Percentiles rank a stretch among this genome's conserved stretches.
Evolutionary conservation across 805 yeast species (phyloP).

Genomic region (Sugiyamaella marilandica): DNA sequence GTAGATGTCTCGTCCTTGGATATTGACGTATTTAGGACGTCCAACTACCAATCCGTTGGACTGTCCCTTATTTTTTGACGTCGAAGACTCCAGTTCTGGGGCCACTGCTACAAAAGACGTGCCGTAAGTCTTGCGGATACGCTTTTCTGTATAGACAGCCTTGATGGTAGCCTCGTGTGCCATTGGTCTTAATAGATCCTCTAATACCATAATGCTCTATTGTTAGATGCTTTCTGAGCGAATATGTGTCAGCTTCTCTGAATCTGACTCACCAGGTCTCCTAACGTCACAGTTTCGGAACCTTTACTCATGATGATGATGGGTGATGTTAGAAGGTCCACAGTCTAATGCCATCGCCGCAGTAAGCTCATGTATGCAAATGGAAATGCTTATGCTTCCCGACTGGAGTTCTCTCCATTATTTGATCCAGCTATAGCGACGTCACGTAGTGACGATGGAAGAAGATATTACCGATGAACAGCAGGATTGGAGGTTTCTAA

Average conservation of each 20-base stretch:
- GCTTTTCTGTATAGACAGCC: constrained; percentile 33
- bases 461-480: constrained; percentile 34
- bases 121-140: constrained; percentile 33
- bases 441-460: constrained; percentile 12
- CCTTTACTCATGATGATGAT: background rate
- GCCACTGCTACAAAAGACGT: constrained; percentile 21
- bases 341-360: background rate
- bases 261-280: constrained; percentile 13
- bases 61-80: constrained; percentile 1
- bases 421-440: too few relatives aligned
- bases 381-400: constrained; percentile 1
- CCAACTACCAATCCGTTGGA: constrained; percentile 19
- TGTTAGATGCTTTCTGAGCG: background rate
- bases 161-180: constrained; percentile 33
- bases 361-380: background rate
- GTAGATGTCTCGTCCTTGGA: constrained; percentile 39
- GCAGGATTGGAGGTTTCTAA: constrained; percentile 38
- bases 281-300: constrained; percentile 6
- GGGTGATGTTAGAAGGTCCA: background rate
- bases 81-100: constrained; percentile 1
- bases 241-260: background rate
- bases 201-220: constrained; percentile 23
- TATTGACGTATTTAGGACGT: constrained; percentile 19
- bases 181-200: constrained; percentile 29
- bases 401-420: background rate